Base-by-base conservation (phyloP, 1,139 yeast species). In the Magnusiomyces clavatus region DNA sequence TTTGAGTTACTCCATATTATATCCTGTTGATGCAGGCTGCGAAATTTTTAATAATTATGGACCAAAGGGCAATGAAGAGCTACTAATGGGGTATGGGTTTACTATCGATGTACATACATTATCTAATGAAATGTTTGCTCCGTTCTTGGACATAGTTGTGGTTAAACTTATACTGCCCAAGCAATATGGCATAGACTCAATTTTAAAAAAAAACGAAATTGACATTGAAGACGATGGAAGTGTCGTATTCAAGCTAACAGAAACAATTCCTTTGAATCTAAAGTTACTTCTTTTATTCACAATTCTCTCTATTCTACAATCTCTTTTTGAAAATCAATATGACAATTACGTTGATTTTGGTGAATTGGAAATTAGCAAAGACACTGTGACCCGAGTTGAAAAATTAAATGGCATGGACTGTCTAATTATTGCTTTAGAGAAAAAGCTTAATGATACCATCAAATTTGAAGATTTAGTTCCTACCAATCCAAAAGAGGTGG, bases 21-120 rank as follows among this genome's bases (percentile, higher is more conserved):
- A 47, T 11, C 44, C 38, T 0, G 50, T 61, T 3, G 55, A 52
- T 1, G 59, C 58, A 8, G 82, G 80, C 0, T 62, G 64, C 3
- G 84, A 87, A 61, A 60, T 88, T 1, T 83, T 67, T 65, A 88
- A 89, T 65, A 88, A 86, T 66, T 89, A 90, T 65, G 97, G 97
- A 1, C 78, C 82, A 54, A 89, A 88, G 64, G 83, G 94, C 0
- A 89, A 89, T 62, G 88, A 85, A 61, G 96, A 87, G 59, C 71
- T 83, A 24, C 58, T 77, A 37, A 60, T 69, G 39, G 77, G 77
- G 2, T 77, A 77, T 60, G 97, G 96, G 0, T 88, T 88, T 67
- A 80, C 82, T 24, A 51, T 84, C 2, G 69, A 77, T 43, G 88
- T 87, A 61, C 42, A 37, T 24, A 65, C 70, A 1, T 8, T 8